Base-by-base conservation (phyloP, 768 basidiomycete genomes). In the Xanthoconium purpureum region DNA sequence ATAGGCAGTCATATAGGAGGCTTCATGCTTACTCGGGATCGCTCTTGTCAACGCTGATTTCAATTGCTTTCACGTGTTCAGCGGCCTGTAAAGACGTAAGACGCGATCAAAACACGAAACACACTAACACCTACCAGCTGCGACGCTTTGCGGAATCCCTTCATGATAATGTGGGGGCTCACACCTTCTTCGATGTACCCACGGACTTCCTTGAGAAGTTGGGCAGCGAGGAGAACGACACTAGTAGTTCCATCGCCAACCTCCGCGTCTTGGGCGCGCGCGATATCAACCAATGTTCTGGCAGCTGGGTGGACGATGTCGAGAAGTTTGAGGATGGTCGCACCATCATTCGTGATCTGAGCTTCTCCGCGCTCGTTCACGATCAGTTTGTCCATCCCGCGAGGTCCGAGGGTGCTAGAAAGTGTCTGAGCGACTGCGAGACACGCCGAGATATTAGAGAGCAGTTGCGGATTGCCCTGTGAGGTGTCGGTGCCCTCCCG, bases 341-440 rank as follows among this genome's bases (percentile, higher is more conserved):
- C 97, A 56, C 97, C 97, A 82, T 99, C 97, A 74, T 99, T 99
- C 20, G 97, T 98, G 69, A 99, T 99, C 77, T 97, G 96, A 10
- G 97, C 94, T 58, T 95, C 89, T 48, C 97, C 96, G 54, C 94
- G 84, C 56, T 91, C 88, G 58, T 88, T 88, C 3, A 98, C 96
- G 63, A 97, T 97, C 44, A 98, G 79, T 72, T 98, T 98, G 74
- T 99, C 97, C 97, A 99, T 98, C 60, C 97, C 97, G 57, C 97
- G 80, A 9, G 97, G 97, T 14, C 97, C 97, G n/a, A 99, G 84
- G 33, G 97, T 98, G 54, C 84, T 94, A 20, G 97, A 81, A 52
- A 99, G 83, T 3, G 93, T 98, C 69, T 93, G 85, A 46, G 95
- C 76, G 63, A 99, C 88, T 17, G 95, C 94, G 54, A 95, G 84